Base-by-base conservation (phyloP, 1,284 basidiomycete genomes). In the Phlebopus sp. region DNA sequence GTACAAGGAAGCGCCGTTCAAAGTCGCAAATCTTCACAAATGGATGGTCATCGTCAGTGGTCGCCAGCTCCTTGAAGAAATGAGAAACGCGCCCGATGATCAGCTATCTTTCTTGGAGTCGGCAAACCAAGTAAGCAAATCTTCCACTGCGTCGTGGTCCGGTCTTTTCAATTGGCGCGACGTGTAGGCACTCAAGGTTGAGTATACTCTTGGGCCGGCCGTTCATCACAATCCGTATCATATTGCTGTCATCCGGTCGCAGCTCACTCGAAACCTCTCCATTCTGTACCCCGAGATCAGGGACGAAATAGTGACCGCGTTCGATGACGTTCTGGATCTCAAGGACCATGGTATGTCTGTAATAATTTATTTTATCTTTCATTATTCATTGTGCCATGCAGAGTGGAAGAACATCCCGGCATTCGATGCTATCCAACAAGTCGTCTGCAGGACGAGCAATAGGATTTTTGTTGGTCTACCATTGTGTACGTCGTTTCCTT, bases 1-100 rank as follows among this genome's bases (percentile, higher is more conserved):
- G 73, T 66, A 70, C 51, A 66, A 63, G 11, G 58, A 61, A 2
- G 46, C 49, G 0, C 56, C 63, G 3, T 79, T 77, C 66, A 76
- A 73, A 49, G 51, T 79, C 1, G 59, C 75, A 0, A 57, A 63
- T 2, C 48, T 68, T 2, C 59, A 60, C 21, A 53, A 56, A 31
- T 79, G 76, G 77, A 47, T 66, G 0, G 63, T 79, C 14, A 34
- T 78, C 19, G 49, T 75, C 1, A 68, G 57, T 23, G 68, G 59
- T 4, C 60, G 51, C 0, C 53, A 62, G 18, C 53, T 68, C 17
- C 58, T 74, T 5, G 70, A 77, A 5, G 76, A 79, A 36, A 39
- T 78, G 10, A 58, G 67, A 2, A 70, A 58, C 29, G 68, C 70
- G 1, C 58, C 66, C 0, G 72, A 73, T 15, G 68, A 72, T 13